These are phyloP conservation scores for Aspergillus caelatus DNA, from an alignment of 2,329 filamentous ascomycete genomes.

Conservation along the genomic window DNA sequence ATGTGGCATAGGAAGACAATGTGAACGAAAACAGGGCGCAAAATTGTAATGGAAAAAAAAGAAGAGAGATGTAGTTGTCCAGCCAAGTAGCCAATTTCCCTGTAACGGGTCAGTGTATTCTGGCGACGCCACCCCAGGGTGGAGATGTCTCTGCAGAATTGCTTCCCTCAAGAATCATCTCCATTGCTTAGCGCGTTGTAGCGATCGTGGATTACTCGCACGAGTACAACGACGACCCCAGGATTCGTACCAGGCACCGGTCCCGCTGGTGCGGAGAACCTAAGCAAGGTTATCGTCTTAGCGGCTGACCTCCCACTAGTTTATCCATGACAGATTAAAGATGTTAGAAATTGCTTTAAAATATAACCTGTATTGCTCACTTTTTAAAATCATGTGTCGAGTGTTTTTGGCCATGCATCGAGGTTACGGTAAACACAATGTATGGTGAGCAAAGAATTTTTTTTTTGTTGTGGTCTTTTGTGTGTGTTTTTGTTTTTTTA, in stretches of 20 bases:
- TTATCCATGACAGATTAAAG: slow-evolving; percentile 46
- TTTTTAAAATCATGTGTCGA: no score
- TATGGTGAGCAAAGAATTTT: not conserved
- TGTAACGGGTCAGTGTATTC: slow-evolving; percentile 53
- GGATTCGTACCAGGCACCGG: slow-evolving; percentile 59
- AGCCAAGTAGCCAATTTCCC: slow-evolving; percentile 39
- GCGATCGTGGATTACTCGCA: slow-evolving; percentile 58
- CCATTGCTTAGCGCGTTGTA: slow-evolving; percentile 57
- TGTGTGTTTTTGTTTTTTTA: not conserved
- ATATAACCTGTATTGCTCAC: not conserved
- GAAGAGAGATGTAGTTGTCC: slow-evolving; percentile 37
- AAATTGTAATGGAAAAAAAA: slow-evolving; percentile 24
- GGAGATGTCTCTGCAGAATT: slow-evolving; percentile 61
- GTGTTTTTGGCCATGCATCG: no score
- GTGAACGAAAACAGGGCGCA: not conserved
- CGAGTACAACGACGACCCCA: slow-evolving; percentile 57
- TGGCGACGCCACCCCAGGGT: slow-evolving; percentile 58
- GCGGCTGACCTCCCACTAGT: slow-evolving; percentile 42
- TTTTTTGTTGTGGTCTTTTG: not conserved
- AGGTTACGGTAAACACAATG: not conserved
- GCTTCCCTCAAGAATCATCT: slow-evolving; percentile 59
- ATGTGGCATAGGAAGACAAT: not conserved
- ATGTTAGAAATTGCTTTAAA: not conserved
- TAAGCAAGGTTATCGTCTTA: slow-evolving; percentile 42
- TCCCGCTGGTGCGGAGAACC: slow-evolving; percentile 36